These are phyloP conservation scores for Xylaria sp. DNA, from an alignment of 2,329 filamentous ascomycete genomes.

Conservation along the genomic window DNA sequence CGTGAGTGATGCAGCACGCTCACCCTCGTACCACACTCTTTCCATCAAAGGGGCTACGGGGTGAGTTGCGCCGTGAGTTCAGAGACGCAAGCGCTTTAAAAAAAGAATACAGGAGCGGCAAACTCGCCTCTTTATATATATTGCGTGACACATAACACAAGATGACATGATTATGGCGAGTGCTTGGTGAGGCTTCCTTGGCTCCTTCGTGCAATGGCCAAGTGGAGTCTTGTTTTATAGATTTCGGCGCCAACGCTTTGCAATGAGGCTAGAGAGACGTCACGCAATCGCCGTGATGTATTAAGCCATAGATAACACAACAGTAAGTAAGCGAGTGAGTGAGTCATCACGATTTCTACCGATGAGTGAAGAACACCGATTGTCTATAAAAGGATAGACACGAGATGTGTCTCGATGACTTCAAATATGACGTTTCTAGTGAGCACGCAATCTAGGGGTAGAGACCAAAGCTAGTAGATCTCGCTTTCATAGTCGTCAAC, in stretches of 20 bases:
- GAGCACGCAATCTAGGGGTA: slow-evolving; percentile 26
- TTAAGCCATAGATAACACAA: slow-evolving; percentile 21
- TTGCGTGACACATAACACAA: neutral
- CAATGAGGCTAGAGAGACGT: slow-evolving; percentile 24
- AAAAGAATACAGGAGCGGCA: slow-evolving; percentile 7
- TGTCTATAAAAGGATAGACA: slow-evolving; percentile 21
- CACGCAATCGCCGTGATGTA: slow-evolving; percentile 29
- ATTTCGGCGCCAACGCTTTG: slow-evolving; percentile 14
- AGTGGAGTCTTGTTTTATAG: slow-evolving; percentile 11
- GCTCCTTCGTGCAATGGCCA: neutral
- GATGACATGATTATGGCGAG: neutral
- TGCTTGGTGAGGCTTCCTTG: neutral
- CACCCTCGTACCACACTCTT: neutral
- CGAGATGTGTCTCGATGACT: slow-evolving; percentile 6
- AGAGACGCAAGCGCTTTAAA: too few species aligned
- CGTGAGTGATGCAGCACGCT: neutral
- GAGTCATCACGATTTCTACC: slow-evolving; percentile 3
- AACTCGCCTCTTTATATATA: slow-evolving; percentile 28
- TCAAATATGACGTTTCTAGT: slow-evolving; percentile 17
- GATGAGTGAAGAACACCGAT: neutral
- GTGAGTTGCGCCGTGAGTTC: neutral
- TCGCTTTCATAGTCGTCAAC: neutral
- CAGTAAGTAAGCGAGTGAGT: slow-evolving; percentile 9
- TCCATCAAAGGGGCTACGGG: neutral
- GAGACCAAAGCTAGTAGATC: slow-evolving; percentile 3